Percentiles rank a stretch among this genome's conserved stretches.
phyloP scores from a whole-genome alignment of 495 filamentous ascomycete species.

The Tuber microsphaerosporum region DNA sequence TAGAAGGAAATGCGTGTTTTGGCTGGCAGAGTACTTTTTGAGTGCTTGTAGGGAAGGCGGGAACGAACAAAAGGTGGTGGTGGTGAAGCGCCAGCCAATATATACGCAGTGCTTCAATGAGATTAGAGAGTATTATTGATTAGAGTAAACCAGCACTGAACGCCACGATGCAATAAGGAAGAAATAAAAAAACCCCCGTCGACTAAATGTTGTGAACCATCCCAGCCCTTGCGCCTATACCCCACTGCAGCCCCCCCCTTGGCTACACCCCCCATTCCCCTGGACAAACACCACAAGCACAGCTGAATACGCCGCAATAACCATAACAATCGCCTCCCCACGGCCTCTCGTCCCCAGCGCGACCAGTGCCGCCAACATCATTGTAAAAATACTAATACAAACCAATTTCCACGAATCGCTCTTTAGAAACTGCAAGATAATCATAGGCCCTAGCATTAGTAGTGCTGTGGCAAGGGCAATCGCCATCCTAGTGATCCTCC shows the following conservation, averaged over 20 bases:
- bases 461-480: conserved; percentile 34
- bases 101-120: background rate
- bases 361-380: conserved; percentile 26
- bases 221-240: background rate
- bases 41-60: background rate
- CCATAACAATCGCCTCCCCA: conserved; percentile 38
- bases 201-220: background rate
- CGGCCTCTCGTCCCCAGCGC: conserved; percentile 34
- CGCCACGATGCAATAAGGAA: background rate
- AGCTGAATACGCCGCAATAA: conserved; percentile 38
- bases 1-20: background rate
- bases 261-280: conserved; percentile 11
- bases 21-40: too few relatives aligned
- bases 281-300: conserved; percentile 41
- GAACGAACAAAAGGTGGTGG: background rate
- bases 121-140: background rate
- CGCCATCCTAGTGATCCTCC: conserved; percentile 30
- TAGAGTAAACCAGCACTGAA: background rate
- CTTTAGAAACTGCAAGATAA: conserved; percentile 29
- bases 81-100: background rate
- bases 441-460: conserved; percentile 37
- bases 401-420: conserved; percentile 34
- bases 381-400: conserved; percentile 30
- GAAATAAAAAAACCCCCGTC: background rate
- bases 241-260: background rate